A percentile compares a stretch with the other conserved stretches of the same genome.
Conservation (phyloP, 1,284 basidiomycete species). For the Kalmanozyma brasiliensis region DNA sequence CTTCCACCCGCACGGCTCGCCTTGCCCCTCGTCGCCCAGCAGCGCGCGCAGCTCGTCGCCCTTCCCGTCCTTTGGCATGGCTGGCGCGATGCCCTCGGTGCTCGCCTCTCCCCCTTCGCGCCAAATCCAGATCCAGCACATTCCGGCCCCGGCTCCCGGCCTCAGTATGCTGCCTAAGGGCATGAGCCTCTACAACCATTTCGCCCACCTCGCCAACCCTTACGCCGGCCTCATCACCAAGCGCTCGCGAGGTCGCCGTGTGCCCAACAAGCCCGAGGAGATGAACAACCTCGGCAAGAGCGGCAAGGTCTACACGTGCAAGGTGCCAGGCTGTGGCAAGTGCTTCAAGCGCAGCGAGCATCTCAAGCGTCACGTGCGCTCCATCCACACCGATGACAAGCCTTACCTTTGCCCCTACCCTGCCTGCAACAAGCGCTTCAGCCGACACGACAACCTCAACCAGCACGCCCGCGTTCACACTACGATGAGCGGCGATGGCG, state of each 20-base stretch:
- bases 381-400: constrained; percentile 65
- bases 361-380: constrained; percentile 63
- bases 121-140: constrained; percentile 40
- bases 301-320: constrained; percentile 65
- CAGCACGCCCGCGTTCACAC: constrained; percentile 64
- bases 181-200: constrained; percentile 43
- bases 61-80: constrained; percentile 28
- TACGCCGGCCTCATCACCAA: constrained; percentile 64
- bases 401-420: constrained; percentile 62
- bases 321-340: constrained; percentile 63
- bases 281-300: constrained; percentile 65
- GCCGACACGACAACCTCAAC: constrained; percentile 64
- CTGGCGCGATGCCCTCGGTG: constrained; percentile 27
- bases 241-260: constrained; percentile 59
- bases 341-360: constrained; percentile 65
- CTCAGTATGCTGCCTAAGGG: constrained; percentile 41
- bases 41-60: constrained; percentile 45
- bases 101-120: constrained; percentile 35
- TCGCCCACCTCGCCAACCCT: constrained; percentile 46
- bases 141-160: constrained; percentile 34
- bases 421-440: constrained; percentile 61
- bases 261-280: constrained; percentile 63
- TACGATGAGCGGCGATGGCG: constrained; percentile 25
- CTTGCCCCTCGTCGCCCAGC: constrained; percentile 45
- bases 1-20: constrained; percentile 38